Evolutionary conservation across 2,329 filamentous ascomycete species (phyloP), one percentile per base, ranked within the genome.

Genomic region (Fusarium staphyleae): DNA sequence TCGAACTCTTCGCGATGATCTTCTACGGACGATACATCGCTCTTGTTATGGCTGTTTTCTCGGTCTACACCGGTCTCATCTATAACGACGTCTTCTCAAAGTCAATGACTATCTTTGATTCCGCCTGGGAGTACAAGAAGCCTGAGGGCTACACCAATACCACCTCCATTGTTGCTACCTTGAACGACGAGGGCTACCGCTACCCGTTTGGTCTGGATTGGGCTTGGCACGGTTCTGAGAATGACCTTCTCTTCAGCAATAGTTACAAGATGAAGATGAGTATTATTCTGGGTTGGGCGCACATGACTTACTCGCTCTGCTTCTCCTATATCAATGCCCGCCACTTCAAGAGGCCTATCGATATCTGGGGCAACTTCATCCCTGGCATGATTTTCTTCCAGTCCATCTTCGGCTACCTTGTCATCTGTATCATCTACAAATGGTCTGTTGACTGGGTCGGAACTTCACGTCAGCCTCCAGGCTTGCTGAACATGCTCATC

Each of bases 231-330:
- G 92, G 89, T 55, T 89, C 92, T 11, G 93, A 98, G 69, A 99
- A 99, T 69, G 89, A 96, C 56, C 82, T 99, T 15, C 84, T 99
- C 42, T 99, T 99, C 78, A 89, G 86, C 73, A 99, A 99, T 88
- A 96, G 90, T 76, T 96, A 95, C 84, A 99, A 99, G 87, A 99
- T 99, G 95, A 99, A 99, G 82, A 90, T 99, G 77, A 96, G 91
- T 79, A 97, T 99, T 72, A 85, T 99, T 63, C 84, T 99, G 62
- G 95, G 96, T 74, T 99, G 96, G 95, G 86, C 86, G 53, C 93
- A 97, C 78, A 99, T 99, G 95, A 99, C 95, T 3, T 99, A 96
- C 78, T 98, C 95, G 14, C 85, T 99, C 37, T 93, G 90, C 79
- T 88, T 96, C 70, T 88, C 95, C 18, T 95, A 90, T 70, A 85